phyloP scores from a whole-genome alignment of 495 filamentous ascomycete genomes.

The Terfezia claveryi region DNA sequence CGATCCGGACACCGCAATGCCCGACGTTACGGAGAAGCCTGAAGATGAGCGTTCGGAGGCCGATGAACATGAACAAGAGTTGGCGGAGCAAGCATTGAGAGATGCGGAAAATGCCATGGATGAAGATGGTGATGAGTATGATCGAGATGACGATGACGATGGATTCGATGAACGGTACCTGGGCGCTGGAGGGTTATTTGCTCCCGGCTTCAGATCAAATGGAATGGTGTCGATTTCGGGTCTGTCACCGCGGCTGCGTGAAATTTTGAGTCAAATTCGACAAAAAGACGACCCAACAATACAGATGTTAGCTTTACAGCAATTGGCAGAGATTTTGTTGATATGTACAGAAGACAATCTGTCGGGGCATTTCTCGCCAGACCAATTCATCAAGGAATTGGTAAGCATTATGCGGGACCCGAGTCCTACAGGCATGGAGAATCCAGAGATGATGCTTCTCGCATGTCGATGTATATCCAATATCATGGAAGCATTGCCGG shows the following conservation, averaged over 20 bases:
- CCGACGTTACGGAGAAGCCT: conserved; percentile 39
- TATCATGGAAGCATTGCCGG: conserved; percentile 87
- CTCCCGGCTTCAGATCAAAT: conserved; percentile 4
- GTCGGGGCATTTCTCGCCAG: conserved; percentile 83
- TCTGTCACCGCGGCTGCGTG: conserved; percentile 53
- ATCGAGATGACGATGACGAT: conserved; percentile 49
- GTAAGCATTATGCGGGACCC: conserved; percentile 79
- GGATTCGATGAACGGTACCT: conserved; percentile 55
- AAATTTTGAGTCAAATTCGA: conserved; percentile 62
- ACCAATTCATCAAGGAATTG: conserved; percentile 87
- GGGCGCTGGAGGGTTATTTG: conserved; percentile 35
- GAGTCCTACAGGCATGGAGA: conserved; percentile 64
- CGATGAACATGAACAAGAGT: conserved; percentile 31
- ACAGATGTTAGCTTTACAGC: conserved; percentile 79
- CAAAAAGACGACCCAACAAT: conserved; percentile 73
- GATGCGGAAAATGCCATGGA: conserved; percentile 23
- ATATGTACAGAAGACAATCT: conserved; percentile 94
- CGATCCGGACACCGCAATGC: conserved; percentile 31
- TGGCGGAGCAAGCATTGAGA: conserved; percentile 23
- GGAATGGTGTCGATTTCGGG: conserved; percentile 60
- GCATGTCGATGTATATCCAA: conserved; percentile 94
- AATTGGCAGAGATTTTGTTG: conserved; percentile 78
- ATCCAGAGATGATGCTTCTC: conserved; percentile 92
- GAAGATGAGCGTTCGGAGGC: conserved; percentile 25
- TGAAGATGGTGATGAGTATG: conserved; percentile 25